A percentile compares a stretch with the other conserved stretches of the same genome.
phyloP scores from a whole-genome alignment of 805 yeast species.

The Scheffersomyces amazonensis region DNA sequence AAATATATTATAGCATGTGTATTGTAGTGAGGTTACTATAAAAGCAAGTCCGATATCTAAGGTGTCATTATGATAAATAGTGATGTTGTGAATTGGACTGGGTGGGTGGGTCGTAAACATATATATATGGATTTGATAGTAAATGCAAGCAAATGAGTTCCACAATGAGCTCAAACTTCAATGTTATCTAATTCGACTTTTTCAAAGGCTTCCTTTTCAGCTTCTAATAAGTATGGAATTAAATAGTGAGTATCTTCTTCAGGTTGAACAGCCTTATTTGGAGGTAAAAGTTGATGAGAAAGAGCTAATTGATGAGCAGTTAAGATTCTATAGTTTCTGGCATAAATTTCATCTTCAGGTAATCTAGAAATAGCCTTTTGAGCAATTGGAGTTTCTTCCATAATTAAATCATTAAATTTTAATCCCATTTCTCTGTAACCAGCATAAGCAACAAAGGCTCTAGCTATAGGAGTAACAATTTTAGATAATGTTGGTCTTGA shows the following conservation, averaged over 20 bases:
- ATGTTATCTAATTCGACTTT: constrained; percentile 86
- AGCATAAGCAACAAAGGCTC: constrained; percentile 65
- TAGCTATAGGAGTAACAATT: constrained; percentile 76
- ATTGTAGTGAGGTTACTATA: too few relatives aligned
- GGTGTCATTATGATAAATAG: too few relatives aligned
- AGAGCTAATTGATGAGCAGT: constrained; percentile 89
- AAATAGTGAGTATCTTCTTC: constrained; percentile 82
- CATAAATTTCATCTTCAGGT: constrained; percentile 79
- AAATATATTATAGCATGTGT: too few relatives aligned
- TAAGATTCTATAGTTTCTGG: constrained; percentile 87
- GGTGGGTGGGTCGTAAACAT: too few relatives aligned
- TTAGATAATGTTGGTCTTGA: constrained; percentile 76
- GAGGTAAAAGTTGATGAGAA: constrained; percentile 82
- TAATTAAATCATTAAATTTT: constrained; percentile 79
- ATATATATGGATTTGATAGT: too few relatives aligned
- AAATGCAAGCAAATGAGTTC: too few relatives aligned
- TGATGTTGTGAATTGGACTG: too few relatives aligned
- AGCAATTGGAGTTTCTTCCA: constrained; percentile 83
- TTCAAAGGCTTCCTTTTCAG: constrained; percentile 88
- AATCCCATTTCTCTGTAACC: constrained; percentile 97
- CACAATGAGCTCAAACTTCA: constrained; percentile 21
- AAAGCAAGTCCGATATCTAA: too few relatives aligned
- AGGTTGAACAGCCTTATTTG: constrained; percentile 70
- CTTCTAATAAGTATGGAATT: constrained; percentile 87
- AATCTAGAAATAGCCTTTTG: constrained; percentile 88